A percentile compares a stretch with the other conserved stretches of the same genome.
These are phyloP conservation scores for Calonectria pauciramosa DNA, from an alignment of 2,329 filamentous ascomycete genomes.

Conservation along the genomic window DNA sequence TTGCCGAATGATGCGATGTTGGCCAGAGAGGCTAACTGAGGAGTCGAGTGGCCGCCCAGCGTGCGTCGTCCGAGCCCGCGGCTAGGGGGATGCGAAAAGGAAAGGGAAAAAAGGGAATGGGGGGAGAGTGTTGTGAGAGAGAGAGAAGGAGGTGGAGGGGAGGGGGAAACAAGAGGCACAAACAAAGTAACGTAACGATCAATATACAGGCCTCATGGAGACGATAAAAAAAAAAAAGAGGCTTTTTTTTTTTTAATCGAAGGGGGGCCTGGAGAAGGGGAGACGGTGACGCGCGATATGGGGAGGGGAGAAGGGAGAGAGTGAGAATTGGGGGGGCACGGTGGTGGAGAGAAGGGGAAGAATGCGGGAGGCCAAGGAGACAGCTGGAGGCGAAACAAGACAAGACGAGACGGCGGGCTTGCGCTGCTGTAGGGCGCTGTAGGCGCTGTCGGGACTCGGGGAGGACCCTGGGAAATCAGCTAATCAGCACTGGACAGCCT, in stretches of 20 bases:
- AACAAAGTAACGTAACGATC: slow-evolving; percentile 49
- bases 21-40: slow-evolving; percentile 41
- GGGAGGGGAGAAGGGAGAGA: slow-evolving; percentile 40
- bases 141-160: slow-evolving; percentile 29
- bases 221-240: slow-evolving; percentile 40
- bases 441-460: background rate
- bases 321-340: slow-evolving; percentile 37
- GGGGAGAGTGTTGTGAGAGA: slow-evolving; percentile 23
- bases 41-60: slow-evolving; percentile 42
- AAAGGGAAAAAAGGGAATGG: slow-evolving; percentile 35
- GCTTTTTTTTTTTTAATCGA: slow-evolving; percentile 34
- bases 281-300: slow-evolving; percentile 43
- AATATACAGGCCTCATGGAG: slow-evolving; percentile 55
- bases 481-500: slow-evolving; percentile 18
- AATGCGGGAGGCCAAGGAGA: slow-evolving; percentile 34
- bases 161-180: slow-evolving; percentile 45
- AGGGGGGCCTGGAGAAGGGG: slow-evolving; percentile 45
- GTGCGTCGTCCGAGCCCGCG: slow-evolving; percentile 48
- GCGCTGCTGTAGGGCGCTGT: slow-evolving; percentile 12
- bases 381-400: slow-evolving; percentile 33
- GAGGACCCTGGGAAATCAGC: slow-evolving; percentile 4
- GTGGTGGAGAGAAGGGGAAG: slow-evolving; percentile 36
- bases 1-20: slow-evolving; percentile 38
- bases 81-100: slow-evolving; percentile 42
- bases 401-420: slow-evolving; percentile 15